phyloP scores from a whole-genome alignment of 2,329 filamentous ascomycete genomes.

The Alternaria arbusti region DNA sequence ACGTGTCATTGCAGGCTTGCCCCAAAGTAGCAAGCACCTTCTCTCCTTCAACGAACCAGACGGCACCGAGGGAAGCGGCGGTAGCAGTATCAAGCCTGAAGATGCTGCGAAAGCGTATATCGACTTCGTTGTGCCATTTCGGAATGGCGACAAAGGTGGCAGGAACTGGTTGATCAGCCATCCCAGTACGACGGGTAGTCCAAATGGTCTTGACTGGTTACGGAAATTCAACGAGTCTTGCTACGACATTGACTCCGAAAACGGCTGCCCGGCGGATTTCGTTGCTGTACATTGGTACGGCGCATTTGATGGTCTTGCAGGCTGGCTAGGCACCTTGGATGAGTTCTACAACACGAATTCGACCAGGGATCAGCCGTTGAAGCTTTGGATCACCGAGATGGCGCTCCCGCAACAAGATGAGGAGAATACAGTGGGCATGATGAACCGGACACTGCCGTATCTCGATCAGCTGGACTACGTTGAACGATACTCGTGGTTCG shows the following conservation, averaged over 20 bases:
- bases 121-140: conserved; percentile 72
- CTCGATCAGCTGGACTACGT: conserved; percentile 66
- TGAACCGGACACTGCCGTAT: conserved; percentile 71
- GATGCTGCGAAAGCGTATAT: conserved; percentile 74
- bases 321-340: conserved; percentile 67
- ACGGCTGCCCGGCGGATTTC: conserved; percentile 59
- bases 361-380: conserved; percentile 50
- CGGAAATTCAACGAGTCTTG: conserved; percentile 69
- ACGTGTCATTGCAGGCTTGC: conserved; percentile 65
- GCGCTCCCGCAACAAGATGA: conserved; percentile 66
- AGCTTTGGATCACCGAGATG: conserved; percentile 81
- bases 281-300: conserved; percentile 65
- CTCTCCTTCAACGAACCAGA: conserved; percentile 84
- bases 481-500: conserved; percentile 46
- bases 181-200: conserved; percentile 71
- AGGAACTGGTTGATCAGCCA: conserved; percentile 69
- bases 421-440: conserved; percentile 67
- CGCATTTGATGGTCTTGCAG: conserved; percentile 70
- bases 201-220: conserved; percentile 71
- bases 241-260: conserved; percentile 40
- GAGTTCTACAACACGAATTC: conserved; percentile 58
- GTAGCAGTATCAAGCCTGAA: conserved; percentile 67
- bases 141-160: conserved; percentile 53
- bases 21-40: conserved; percentile 68
- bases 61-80: conserved; percentile 62